These are phyloP conservation scores for Parietaria judaica DNA, from an alignment of 306 rosid species.

Conservation along the genomic window DNA sequence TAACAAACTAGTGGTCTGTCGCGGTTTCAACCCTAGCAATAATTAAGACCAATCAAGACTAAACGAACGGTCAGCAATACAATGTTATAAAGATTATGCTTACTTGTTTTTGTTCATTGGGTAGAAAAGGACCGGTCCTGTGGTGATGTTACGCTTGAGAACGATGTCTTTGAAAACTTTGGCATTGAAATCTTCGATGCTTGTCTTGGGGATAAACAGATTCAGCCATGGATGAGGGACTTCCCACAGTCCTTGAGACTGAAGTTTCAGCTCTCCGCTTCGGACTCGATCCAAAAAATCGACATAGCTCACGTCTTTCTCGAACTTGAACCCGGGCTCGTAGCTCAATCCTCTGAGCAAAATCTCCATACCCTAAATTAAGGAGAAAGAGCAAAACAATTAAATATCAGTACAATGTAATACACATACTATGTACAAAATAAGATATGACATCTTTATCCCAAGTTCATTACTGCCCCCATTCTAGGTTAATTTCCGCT, in stretches of 20 bases:
- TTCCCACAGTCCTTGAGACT: conserved; percentile 74
- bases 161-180: conserved; percentile 58
- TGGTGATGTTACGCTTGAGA: conserved; percentile 52
- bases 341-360: conserved; percentile 43
- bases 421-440: too few species aligned
- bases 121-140: conserved; percentile 61
- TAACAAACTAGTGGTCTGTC: too few species aligned
- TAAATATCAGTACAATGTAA: too few species aligned
- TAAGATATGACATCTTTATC: too few species aligned
- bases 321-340: conserved; percentile 53
- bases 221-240: conserved; percentile 96
- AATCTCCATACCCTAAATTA: conserved; percentile 46
- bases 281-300: conserved; percentile 78
- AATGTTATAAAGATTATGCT: background rate
- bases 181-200: conserved; percentile 43
- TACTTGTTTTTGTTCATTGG: conserved; percentile 87
- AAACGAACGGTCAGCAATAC: background rate
- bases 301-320: conserved; percentile 47
- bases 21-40: too few species aligned
- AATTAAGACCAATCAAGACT: too few species aligned
- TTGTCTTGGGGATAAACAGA: conserved; percentile 62
- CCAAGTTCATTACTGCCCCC: too few species aligned
- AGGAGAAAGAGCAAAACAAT: background rate
- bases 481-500: too few species aligned
- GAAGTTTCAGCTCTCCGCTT: conserved; percentile 64